phyloP scores from a whole-genome alignment of 2,329 filamentous ascomycete species.

The Exserohilum rostratum region DNA sequence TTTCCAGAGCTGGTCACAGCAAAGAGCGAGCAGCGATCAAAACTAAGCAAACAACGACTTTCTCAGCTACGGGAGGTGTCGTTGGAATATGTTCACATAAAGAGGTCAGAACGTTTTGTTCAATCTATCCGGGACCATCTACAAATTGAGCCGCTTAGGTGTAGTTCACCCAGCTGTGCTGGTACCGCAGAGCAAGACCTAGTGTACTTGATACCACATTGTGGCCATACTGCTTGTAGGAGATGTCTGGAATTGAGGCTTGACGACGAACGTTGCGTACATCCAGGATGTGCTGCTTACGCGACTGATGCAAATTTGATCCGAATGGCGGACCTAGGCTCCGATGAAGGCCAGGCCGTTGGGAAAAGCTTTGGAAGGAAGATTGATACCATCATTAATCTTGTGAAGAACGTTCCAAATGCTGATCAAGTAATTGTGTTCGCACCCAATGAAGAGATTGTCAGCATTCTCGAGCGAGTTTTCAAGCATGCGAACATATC shows the following conservation, averaged over 20 bases:
- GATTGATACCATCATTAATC: constrained; percentile 23
- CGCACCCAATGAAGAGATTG: constrained; percentile 27
- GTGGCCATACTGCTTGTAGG: constrained; percentile 37
- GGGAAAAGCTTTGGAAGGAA: constrained; percentile 40
- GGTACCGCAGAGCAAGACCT: constrained; percentile 4
- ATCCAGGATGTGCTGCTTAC: constrained; percentile 24
- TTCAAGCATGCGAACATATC: constrained; percentile 25
- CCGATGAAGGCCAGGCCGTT: constrained; percentile 19
- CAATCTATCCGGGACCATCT: constrained; percentile 18
- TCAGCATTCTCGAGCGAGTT: constrained; percentile 23
- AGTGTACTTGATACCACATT: constrained; percentile 30
- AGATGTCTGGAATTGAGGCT: constrained; percentile 28
- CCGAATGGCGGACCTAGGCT: constrained; percentile 27
- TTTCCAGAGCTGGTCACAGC: constrained; percentile 12
- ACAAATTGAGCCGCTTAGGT: constrained; percentile 13
- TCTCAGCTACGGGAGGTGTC: constrained; percentile 27
- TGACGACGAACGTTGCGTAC: constrained; percentile 31
- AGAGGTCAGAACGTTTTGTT: constrained; percentile 34
- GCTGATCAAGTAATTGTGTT: constrained; percentile 41
- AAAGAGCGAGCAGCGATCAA: constrained; percentile 2
- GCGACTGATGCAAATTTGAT: constrained; percentile 28
- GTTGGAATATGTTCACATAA: constrained; percentile 25
- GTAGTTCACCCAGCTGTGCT: constrained; percentile 26
- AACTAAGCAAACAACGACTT: constrained; percentile 20
- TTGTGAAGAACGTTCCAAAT: constrained; percentile 51